Evolutionary conservation across 2,329 filamentous ascomycete species (phyloP).

Genomic region (Didymella pomorum): DNA sequence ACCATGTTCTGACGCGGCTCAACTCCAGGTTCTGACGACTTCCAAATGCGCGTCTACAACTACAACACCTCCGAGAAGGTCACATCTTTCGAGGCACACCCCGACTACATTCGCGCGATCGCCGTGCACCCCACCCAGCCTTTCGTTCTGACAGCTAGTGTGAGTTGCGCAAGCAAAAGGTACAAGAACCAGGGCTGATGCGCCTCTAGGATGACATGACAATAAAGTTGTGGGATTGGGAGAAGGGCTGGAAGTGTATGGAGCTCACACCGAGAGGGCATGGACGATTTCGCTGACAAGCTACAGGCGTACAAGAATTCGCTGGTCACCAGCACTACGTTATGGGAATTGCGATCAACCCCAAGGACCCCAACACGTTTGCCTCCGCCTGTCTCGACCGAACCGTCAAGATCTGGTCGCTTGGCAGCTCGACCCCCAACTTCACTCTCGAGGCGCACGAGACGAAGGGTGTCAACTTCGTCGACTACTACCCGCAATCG

Average conservation of each 20-base stretch:
- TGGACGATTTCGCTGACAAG: slow-evolving; percentile 29
- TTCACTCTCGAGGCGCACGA: slow-evolving; percentile 97
- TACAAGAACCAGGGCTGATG: slow-evolving; percentile 31
- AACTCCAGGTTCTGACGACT: slow-evolving; percentile 76
- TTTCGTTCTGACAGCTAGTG: slow-evolving; percentile 91
- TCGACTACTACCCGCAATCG: slow-evolving; percentile 80
- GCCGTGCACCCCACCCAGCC: slow-evolving; percentile 94
- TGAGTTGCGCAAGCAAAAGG: slow-evolving; percentile 27
- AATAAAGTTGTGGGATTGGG: slow-evolving; percentile 99
- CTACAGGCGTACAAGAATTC: slow-evolving; percentile 77
- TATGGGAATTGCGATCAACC: slow-evolving; percentile 96
- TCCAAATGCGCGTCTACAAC: slow-evolving; percentile 84
- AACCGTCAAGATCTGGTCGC: slow-evolving; percentile 97
- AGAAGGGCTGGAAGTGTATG: slow-evolving; percentile 91
- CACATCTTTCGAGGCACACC: slow-evolving; percentile 94
- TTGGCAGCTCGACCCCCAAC: slow-evolving; percentile 92
- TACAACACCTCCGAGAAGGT: slow-evolving; percentile 99
- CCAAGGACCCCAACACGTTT: slow-evolving; percentile 81
- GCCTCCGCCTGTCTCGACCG: slow-evolving; percentile 94
- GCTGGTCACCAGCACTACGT: slow-evolving; percentile 97
- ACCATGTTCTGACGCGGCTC: slow-evolving; percentile 29
- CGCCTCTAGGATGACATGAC: slow-evolving; percentile 50
- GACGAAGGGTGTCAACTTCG: slow-evolving; percentile 96
- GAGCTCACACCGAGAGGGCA: background rate
- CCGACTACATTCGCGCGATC: slow-evolving; percentile 97